These are phyloP conservation scores for Chloropicon primus DNA, from an alignment of 139 green algal species.

Conservation along the genomic window DNA sequence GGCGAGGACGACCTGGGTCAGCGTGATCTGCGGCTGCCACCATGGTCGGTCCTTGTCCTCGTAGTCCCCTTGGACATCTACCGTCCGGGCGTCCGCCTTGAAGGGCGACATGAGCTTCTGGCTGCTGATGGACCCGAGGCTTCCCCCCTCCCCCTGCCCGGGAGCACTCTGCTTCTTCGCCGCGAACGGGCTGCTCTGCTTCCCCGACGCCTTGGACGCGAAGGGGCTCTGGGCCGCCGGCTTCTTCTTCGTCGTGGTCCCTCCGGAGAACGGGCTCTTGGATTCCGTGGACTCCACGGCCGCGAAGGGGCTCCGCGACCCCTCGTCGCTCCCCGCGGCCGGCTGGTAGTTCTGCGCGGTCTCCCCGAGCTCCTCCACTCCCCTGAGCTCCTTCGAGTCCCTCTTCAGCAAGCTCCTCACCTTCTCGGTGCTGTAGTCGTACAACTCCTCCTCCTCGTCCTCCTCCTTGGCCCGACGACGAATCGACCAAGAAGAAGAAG, in stretches of 20 bases:
- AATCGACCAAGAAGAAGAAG: too few species aligned
- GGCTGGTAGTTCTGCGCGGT: neutral
- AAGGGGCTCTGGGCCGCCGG: neutral
- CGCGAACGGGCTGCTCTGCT: too few species aligned
- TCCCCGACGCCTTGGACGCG: too few species aligned
- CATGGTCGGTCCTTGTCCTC: neutral
- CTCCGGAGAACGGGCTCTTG: neutral
- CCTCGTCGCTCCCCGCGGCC: neutral
- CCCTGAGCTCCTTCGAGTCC: neutral
- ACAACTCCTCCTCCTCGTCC: neutral
- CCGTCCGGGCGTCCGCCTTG: neutral
- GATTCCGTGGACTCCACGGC: neutral
- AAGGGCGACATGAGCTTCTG: neutral
- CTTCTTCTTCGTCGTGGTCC: too few species aligned
- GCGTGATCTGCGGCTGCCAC: slow-evolving; percentile 31
- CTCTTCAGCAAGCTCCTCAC: neutral
- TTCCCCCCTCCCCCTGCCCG: too few species aligned
- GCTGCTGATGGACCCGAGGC: neutral
- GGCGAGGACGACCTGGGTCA: slow-evolving; percentile 56
- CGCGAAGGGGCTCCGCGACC: neutral
- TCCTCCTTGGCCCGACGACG: too few species aligned
- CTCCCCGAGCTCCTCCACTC: neutral
- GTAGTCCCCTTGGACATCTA: neutral
- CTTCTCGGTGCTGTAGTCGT: neutral
- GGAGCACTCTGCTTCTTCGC: too few species aligned